Evolutionary conservation across 2,329 filamentous ascomycete genomes (phyloP), one percentile per base, ranked within the genome.

Genomic region (Achaetomium macrosporum): DNA sequence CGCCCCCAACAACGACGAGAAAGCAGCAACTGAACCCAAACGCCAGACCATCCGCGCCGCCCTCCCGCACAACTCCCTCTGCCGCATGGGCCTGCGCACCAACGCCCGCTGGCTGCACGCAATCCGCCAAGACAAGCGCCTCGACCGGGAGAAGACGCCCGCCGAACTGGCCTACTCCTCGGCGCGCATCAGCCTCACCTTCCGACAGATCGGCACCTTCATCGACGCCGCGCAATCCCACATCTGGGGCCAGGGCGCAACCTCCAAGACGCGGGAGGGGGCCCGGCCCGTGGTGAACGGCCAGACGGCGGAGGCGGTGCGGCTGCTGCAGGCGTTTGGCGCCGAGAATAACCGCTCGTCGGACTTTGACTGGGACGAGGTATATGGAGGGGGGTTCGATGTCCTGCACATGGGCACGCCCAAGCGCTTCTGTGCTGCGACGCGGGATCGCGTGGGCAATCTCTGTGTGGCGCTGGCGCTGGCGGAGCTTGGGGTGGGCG

Each of bases 221-320:
- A 70, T 96, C 42, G 76, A 85, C 61, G 72, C 75, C 4, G 74
- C 81, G n/a, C 76, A 79, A 37, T 74, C 74, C 30, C 71, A 71
- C 2, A 95, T 99, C 50, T 97, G 91, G 92, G 93, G 93, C 13
- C 91, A 96, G 69, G 93, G 93, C 2, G 92, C 91, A 0, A 82
- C 79, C 0, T 74, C 73, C 7, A 95, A 96, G 71, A 75, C 73
- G 0, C 75, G 75, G 20, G 74, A 75, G 0, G 70, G 74, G 0
- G 90, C 90, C 0, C 71, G 73, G 1, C 62, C 73, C 0, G 83
- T 95, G 11, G 68, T 90, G 51, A 89, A 89, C 57, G 88, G 86
- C 0, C 79, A 88, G 58, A 76, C 78, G 1, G 69, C 74, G 3
- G 81, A 88, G 63, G 83, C 84, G 0, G 75, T 88, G 44, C 71